A percentile compares a stretch with the other conserved stretches of the same genome.
Evolutionary conservation across 2,329 filamentous ascomycete species (phyloP).

Genomic region (Stagonosporopsis cucurbitacearum): DNA sequence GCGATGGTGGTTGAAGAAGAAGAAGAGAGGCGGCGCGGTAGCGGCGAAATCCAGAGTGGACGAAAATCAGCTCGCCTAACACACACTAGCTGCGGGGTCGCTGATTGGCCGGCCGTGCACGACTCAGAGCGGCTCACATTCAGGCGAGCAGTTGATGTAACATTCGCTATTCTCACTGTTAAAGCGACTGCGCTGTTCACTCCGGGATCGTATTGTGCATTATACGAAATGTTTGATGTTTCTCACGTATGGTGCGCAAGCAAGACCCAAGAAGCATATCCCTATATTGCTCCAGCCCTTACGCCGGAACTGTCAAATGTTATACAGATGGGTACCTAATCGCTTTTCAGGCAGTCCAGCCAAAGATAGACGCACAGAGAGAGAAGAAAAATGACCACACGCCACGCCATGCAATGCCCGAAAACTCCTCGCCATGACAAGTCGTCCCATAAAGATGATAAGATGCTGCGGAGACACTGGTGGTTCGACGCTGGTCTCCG

Average conservation of each 20-base stretch:
- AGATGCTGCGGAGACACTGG: slow-evolving; percentile 34
- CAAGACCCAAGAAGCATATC: slow-evolving; percentile 3
- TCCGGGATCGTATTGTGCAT: too few species aligned
- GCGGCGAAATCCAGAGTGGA: slow-evolving; percentile 28
- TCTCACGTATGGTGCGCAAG: not conserved
- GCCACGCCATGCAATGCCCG: slow-evolving; percentile 38
- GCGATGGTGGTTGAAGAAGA: slow-evolving; percentile 40
- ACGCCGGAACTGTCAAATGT: slow-evolving; percentile 24
- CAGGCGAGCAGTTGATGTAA: too few species aligned
- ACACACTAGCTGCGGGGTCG: slow-evolving; percentile 22
- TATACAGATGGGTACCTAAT: slow-evolving; percentile 36
- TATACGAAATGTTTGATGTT: too few species aligned
- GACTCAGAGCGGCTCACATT: not conserved
- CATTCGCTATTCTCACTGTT: too few species aligned
- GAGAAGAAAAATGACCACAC: not conserved
- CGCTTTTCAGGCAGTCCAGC: slow-evolving; percentile 29
- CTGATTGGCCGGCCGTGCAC: slow-evolving; percentile 3
- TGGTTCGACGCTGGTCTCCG: slow-evolving; percentile 28
- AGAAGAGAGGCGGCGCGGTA: slow-evolving; percentile 4
- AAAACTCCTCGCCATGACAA: slow-evolving; percentile 37
- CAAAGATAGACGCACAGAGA: slow-evolving; percentile 19
- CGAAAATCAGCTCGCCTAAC: slow-evolving; percentile 22
- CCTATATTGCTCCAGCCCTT: slow-evolving; percentile 13
- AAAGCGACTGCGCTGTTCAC: too few species aligned
- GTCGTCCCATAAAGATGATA: slow-evolving; percentile 30